These are phyloP conservation scores for Xylaria sp. DNA, from an alignment of 2,329 filamentous ascomycete genomes.

Conservation along the genomic window DNA sequence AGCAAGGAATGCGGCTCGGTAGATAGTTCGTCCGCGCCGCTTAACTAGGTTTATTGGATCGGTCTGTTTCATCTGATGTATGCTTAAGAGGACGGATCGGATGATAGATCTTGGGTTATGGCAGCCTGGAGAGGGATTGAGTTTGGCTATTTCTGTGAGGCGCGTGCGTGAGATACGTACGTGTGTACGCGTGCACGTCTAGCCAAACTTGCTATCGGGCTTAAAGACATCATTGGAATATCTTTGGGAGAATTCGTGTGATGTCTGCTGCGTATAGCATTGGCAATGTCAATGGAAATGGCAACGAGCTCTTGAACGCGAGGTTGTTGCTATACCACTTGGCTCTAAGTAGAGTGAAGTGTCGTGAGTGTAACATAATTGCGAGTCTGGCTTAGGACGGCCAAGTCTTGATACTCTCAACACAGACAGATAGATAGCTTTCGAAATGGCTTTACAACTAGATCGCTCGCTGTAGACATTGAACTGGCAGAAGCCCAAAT, in stretches of 20 bases:
- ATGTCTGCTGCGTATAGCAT: no score
- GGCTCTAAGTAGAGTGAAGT: no score
- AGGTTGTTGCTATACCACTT: not conserved
- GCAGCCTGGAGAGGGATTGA: no score
- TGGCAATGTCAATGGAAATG: not conserved
- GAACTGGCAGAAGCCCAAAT: not conserved
- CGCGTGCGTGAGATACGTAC: no score
- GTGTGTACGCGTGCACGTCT: no score
- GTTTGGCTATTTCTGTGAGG: no score
- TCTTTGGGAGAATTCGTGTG: not conserved
- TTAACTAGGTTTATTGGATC: no score
- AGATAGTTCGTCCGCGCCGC: no score
- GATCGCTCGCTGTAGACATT: not conserved
- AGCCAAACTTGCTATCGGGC: no score
- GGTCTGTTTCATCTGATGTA: not conserved
- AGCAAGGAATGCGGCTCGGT: not conserved
- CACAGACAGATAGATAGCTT: not conserved
- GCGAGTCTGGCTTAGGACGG: no score
- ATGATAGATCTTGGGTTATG: not conserved
- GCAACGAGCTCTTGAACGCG: not conserved
- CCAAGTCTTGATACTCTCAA: not conserved
- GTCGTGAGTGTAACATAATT: no score
- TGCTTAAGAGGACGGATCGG: not conserved
- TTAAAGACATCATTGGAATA: not conserved
- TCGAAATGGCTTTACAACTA: not conserved